These are phyloP conservation scores for Yamadazyma olivae DNA, from an alignment of 805 yeast genomes.

Conservation along the genomic window DNA sequence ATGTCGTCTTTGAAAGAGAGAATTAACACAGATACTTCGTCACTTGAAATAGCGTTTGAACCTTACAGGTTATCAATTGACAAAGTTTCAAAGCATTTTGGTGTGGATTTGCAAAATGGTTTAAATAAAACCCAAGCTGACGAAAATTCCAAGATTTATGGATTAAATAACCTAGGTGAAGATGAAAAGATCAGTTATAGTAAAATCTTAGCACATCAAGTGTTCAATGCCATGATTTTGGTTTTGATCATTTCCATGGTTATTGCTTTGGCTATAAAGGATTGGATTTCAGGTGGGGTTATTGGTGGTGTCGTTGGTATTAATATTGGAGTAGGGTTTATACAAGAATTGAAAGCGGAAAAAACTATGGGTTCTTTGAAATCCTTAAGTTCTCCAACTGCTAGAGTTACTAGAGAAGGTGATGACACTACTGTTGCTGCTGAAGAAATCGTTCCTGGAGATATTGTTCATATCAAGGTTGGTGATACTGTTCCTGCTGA, in stretches of 20 bases:
- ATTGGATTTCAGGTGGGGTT: constrained; percentile 44
- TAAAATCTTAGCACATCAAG: constrained; percentile 33
- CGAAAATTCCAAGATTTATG: constrained; percentile 12
- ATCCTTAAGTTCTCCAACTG: constrained; percentile 45
- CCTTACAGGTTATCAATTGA: constrained; percentile 33
- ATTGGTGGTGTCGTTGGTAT: constrained; percentile 44
- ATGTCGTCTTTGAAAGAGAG: constrained; percentile 8
- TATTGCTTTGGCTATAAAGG: constrained; percentile 35
- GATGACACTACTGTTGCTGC: constrained; percentile 31
- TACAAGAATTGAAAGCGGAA: constrained; percentile 50
- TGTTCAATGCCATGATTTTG: constrained; percentile 38
- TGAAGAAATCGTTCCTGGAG: constrained; percentile 46
- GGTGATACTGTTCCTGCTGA: constrained; percentile 47
- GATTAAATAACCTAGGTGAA: constrained; percentile 28
- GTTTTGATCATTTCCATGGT: constrained; percentile 35
- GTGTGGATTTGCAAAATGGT: constrained; percentile 49
- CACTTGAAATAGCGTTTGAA: constrained; percentile 7
- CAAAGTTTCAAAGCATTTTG: constrained; percentile 34
- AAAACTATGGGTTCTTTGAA: constrained; percentile 49
- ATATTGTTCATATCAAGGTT: constrained; percentile 35
- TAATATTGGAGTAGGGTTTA: constrained; percentile 48
- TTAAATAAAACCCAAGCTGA: constrained; percentile 22
- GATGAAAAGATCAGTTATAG: constrained; percentile 25
- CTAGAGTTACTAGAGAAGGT: constrained; percentile 44
- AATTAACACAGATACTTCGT: constrained; percentile 11